These are phyloP conservation scores for Aspergillus carlsbadensis DNA, from an alignment of 495 filamentous ascomycete genomes.

Conservation along the genomic window DNA sequence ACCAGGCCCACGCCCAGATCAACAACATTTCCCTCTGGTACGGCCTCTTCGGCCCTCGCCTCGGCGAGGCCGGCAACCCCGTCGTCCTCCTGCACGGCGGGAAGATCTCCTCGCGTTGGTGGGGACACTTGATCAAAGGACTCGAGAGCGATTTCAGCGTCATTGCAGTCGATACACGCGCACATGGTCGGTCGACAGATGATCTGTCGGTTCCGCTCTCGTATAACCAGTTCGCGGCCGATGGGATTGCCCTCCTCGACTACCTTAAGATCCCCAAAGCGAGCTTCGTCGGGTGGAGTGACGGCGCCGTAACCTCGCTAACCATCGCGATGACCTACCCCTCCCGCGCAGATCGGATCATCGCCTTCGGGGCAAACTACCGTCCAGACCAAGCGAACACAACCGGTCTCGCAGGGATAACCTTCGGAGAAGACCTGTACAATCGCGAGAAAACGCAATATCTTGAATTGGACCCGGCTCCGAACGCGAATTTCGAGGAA, in stretches of 20 bases:
- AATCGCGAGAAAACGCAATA: not conserved
- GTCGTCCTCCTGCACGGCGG: conserved; percentile 5
- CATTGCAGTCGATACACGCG: not conserved
- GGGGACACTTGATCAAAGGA: not conserved
- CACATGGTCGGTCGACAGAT: not conserved
- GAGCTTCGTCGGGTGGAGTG: not conserved
- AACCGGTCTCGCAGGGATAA: not conserved
- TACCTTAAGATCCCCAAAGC: not conserved
- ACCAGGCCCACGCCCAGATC: not conserved
- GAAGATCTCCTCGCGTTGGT: conserved; percentile 1
- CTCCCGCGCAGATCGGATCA: not conserved
- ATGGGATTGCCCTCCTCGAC: not conserved
- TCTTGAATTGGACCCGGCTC: not conserved
- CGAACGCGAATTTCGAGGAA: not conserved
- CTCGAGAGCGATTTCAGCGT: not conserved
- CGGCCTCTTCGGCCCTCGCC: not conserved
- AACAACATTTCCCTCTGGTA: not conserved
- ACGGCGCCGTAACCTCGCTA: not conserved
- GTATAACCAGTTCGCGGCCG: not conserved
- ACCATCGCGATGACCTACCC: not conserved
- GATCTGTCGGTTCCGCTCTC: not conserved
- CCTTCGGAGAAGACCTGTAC: not conserved
- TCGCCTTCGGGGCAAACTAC: not conserved
- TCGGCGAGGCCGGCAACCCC: not conserved
- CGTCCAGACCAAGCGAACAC: not conserved